phyloP scores from a whole-genome alignment of 2,329 filamentous ascomycete species.

The Penicillium olsonii region DNA sequence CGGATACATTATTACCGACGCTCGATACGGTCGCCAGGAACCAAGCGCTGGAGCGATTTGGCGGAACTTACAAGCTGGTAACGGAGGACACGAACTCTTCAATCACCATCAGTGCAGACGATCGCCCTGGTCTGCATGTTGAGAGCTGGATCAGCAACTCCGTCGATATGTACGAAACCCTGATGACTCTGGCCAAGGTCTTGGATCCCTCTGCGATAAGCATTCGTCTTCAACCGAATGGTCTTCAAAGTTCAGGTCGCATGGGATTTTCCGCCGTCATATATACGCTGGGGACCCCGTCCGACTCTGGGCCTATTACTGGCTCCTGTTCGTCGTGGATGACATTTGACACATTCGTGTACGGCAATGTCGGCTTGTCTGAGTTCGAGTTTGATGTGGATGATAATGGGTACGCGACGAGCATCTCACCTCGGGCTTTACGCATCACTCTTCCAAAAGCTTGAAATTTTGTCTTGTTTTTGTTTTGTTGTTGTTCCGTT shows the following conservation, averaged over 20 bases:
- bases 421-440: conserved; percentile 16
- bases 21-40: conserved; percentile 25
- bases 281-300: neutral
- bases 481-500: too few relatives aligned
- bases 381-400: conserved; percentile 24
- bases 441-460: conserved; percentile 8
- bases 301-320: conserved; percentile 14
- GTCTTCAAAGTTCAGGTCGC: conserved; percentile 13
- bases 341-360: conserved; percentile 15
- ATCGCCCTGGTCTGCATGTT: conserved; percentile 19
- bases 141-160: conserved; percentile 23
- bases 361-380: conserved; percentile 22
- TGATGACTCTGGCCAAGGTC: conserved; percentile 8
- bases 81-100: conserved; percentile 12
- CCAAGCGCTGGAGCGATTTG: conserved; percentile 20
- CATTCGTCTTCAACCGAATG: conserved; percentile 28
- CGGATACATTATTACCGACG: conserved; percentile 16
- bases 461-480: too few relatives aligned
- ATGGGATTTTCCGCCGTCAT: conserved; percentile 24
- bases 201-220: conserved; percentile 10
- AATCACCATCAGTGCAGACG: conserved; percentile 23
- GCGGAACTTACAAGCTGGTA: conserved; percentile 17
- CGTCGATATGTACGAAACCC: conserved; percentile 18
- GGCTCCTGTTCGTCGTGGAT: conserved; percentile 19
- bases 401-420: conserved; percentile 12